Evolutionary conservation across 2,329 filamentous ascomycete genomes (phyloP).

Genomic region (Paradendryphiella salina): DNA sequence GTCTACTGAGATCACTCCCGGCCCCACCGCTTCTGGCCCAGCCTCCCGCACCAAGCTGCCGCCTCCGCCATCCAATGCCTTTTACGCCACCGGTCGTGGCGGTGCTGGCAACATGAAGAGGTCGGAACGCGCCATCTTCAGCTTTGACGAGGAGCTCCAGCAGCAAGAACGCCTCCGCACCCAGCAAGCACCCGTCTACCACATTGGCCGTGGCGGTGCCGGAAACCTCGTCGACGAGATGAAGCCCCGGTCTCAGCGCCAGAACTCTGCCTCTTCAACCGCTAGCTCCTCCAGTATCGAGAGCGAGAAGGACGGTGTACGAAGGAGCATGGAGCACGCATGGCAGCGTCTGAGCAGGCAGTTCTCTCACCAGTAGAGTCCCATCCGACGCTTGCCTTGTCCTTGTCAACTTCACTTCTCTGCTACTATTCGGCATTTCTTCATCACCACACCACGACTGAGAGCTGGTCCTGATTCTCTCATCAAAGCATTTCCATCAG

Average conservation of each 20-base stretch:
- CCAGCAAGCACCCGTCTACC: slow-evolving; percentile 63
- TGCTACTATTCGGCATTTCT: slow-evolving; percentile 4
- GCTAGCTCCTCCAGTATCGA: slow-evolving; percentile 27
- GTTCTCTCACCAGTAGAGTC: slow-evolving; percentile 37
- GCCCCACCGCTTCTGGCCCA: slow-evolving; percentile 51
- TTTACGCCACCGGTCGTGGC: slow-evolving; percentile 68
- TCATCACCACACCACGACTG: slow-evolving; percentile 10
- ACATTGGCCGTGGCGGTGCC: slow-evolving; percentile 64
- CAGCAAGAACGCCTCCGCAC: slow-evolving; percentile 59
- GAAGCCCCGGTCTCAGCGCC: slow-evolving; percentile 34
- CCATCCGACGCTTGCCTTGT: background rate
- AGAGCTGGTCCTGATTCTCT: slow-evolving; percentile 50
- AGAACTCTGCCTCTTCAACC: slow-evolving; percentile 36
- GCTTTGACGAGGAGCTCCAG: slow-evolving; percentile 69
- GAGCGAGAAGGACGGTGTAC: slow-evolving; percentile 35
- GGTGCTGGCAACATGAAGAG: slow-evolving; percentile 66
- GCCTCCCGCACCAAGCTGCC: slow-evolving; percentile 56
- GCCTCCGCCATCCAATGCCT: slow-evolving; percentile 50
- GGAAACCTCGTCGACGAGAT: slow-evolving; percentile 57
- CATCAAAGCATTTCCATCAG: slow-evolving; percentile 22
- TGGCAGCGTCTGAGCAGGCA: slow-evolving; percentile 42
- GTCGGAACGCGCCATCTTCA: slow-evolving; percentile 63
- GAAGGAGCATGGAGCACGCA: slow-evolving; percentile 43
- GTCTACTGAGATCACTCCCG: slow-evolving; percentile 57
- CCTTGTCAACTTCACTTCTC: slow-evolving; percentile 5